Base-by-base conservation (phyloP, 2,329 filamentous ascomycete species). In the Calonectria montana region DNA sequence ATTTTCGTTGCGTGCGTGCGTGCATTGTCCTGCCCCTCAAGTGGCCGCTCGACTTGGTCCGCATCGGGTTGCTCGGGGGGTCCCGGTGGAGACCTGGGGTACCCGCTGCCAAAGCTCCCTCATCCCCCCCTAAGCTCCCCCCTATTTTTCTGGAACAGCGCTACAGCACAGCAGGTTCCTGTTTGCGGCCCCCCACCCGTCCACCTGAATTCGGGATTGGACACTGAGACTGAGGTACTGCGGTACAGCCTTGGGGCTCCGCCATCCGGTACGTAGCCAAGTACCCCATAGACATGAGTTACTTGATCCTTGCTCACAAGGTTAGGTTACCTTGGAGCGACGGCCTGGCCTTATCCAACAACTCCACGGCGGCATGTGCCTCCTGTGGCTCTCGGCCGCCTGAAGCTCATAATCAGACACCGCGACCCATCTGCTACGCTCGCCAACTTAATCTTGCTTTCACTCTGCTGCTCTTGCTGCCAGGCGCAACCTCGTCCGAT, bases 121-220 rank as follows among this genome's bases (percentile, higher is more conserved):
- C 48, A 16, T n/a, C n/a, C 43, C 27, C 65, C 53, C 55, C 45
- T 41, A 53, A 53, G 31, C 50, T 57, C 29, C 53, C 77, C 77
- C 76, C 73, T 79, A 78, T 78, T 79, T 75, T 73, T 74, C 77
- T 77, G 72, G 73, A 78, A 79, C 73, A 77, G 61, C 73, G 70
- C 67, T 77, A 66, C 71, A 74, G 57, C 62, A 66, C 70, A 73
- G 68, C 59, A 63, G 66, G 67, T 69, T 67, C 65, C 72, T 65
- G 68, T 69, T 67, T 64, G 68, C 61, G 70, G 69, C 63, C 68
- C 74, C 69, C 57, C 18, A 48, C 75, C 67, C 59, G 70, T 64
- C 67, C 71, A 65, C 65, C 70, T 69, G 53, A 76, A 72, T 69
- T 74, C 37, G 41, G 55, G 67, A 65, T 63, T 35, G 62, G 31